phyloP scores from a whole-genome alignment of 1,284 basidiomycete species.

The Ceratobasidium sp. region DNA sequence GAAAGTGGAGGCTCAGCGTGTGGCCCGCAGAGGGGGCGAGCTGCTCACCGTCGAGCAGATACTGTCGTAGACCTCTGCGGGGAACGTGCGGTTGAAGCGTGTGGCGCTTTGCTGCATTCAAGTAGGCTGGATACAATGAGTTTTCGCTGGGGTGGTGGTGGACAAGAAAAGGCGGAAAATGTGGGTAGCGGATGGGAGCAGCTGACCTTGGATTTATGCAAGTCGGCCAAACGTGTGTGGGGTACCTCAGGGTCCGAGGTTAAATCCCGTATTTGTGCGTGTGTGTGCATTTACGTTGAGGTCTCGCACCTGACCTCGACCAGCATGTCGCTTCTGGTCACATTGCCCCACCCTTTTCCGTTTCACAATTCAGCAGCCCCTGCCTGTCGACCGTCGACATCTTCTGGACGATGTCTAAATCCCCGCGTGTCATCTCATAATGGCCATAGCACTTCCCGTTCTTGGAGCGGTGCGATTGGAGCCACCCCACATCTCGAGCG shows the following conservation, averaged over 20 bases:
- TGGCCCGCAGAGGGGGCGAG: too few species aligned
- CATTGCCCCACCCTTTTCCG: neutral
- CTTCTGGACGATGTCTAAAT: constrained; percentile 4
- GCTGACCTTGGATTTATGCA: constrained; percentile 21
- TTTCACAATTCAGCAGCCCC: constrained; percentile 7
- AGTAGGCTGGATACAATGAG: too few species aligned
- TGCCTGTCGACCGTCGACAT: neutral
- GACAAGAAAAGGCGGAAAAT: neutral
- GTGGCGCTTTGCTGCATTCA: constrained; percentile 16
- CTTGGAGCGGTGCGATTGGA: neutral
- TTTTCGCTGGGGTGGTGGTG: neutral
- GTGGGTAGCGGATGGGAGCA: neutral
- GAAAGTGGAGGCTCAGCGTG: too few species aligned
- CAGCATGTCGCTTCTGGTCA: neutral
- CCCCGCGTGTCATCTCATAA: neutral
- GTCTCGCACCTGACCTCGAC: constrained; percentile 30
- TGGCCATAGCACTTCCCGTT: neutral
- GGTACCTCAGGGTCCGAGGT: constrained; percentile 26
- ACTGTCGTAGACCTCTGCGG: constrained; percentile 30
- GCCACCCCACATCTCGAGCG: neutral
- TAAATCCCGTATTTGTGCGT: neutral
- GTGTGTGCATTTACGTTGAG: constrained; percentile 20
- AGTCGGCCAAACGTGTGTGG: constrained; percentile 5
- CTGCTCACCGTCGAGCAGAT: constrained; percentile 16
- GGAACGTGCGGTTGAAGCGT: neutral